phyloP scores from a whole-genome alignment of 257 asterid species.

The Coffea canephora region DNA sequence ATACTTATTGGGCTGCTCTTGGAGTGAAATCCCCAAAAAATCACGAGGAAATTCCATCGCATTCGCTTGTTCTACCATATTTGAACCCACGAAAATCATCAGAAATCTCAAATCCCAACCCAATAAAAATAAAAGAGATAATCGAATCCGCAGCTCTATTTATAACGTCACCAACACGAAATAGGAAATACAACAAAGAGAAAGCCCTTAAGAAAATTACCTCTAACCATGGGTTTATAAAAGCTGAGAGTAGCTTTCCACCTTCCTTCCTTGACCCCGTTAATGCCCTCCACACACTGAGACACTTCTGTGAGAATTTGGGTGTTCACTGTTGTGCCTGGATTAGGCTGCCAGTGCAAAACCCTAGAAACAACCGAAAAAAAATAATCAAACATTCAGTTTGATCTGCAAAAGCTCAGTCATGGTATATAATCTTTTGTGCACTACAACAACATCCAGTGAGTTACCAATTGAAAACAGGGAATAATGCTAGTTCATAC shows the following conservation, averaged over 20 bases:
- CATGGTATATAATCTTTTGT: too few species aligned
- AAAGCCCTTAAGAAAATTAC: slow-evolving; percentile 26
- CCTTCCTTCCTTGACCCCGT: slow-evolving; percentile 88
- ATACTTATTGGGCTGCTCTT: slow-evolving; percentile 74
- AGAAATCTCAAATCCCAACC: background rate
- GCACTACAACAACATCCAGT: too few species aligned
- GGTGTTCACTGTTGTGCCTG: slow-evolving; percentile 78
- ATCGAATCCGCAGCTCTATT: background rate
- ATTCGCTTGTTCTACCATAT: slow-evolving; percentile 47
- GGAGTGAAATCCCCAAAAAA: slow-evolving; percentile 79
- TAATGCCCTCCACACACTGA: slow-evolving; percentile 87
- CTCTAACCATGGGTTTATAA: slow-evolving; percentile 75
- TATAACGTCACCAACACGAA: background rate
- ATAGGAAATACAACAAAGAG: background rate
- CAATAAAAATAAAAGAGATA: background rate
- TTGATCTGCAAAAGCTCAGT: background rate
- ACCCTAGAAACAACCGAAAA: slow-evolving; percentile 46
- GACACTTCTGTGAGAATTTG: slow-evolving; percentile 86
- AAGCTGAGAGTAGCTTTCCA: slow-evolving; percentile 89
- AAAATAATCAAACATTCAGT: background rate
- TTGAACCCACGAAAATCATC: slow-evolving; percentile 3
- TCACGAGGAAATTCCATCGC: slow-evolving; percentile 69
- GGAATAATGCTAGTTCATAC: background rate
- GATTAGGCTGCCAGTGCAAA: slow-evolving; percentile 94
- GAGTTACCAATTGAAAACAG: background rate